phyloP scores from a whole-genome alignment of 495 filamentous ascomycete species.

The Platismatia glauca region DNA sequence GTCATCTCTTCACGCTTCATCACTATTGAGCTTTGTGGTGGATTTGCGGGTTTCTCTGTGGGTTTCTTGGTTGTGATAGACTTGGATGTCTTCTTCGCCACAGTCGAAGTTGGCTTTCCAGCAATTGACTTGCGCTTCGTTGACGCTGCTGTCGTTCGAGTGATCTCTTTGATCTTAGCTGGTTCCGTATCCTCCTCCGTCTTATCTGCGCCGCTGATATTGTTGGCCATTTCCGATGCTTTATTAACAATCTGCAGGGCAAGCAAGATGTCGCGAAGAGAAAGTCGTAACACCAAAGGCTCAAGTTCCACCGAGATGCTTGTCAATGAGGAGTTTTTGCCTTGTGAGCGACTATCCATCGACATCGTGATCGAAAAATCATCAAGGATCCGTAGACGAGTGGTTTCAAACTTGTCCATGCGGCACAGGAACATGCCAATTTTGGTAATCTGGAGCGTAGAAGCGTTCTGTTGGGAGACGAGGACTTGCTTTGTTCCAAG shows the following conservation, averaged over 20 bases:
- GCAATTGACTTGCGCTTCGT: constrained; percentile 57
- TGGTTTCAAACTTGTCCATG: constrained; percentile 92
- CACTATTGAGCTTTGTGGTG: constrained; percentile 42
- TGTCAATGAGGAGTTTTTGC: constrained; percentile 56
- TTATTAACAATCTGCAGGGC: constrained; percentile 89
- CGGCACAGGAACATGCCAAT: constrained; percentile 97
- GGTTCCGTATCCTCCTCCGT: constrained; percentile 43
- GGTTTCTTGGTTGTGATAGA: constrained; percentile 32
- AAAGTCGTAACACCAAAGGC: constrained; percentile 85
- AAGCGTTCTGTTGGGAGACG: constrained; percentile 85
- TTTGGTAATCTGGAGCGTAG: constrained; percentile 83
- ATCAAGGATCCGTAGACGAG: constrained; percentile 80
- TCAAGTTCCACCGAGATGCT: constrained; percentile 82
- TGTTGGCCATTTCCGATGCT: constrained; percentile 75
- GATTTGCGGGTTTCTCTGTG: constrained; percentile 21
- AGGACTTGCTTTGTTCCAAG: constrained; percentile 89
- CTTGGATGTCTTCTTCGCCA: constrained; percentile 38
- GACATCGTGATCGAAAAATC: constrained; percentile 89
- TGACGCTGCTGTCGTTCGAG: constrained; percentile 33
- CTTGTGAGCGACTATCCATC: constrained; percentile 66
- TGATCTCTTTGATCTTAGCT: constrained; percentile 60
- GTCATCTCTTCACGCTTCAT: constrained; percentile 77
- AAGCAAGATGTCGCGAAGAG: constrained; percentile 86
- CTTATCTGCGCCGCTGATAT: constrained; percentile 30
- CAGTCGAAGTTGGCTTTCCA: constrained; percentile 54